Evolutionary conservation across 805 yeast species (phyloP), one percentile per base, ranked within the genome.

Genomic region (Lachancea sp.): DNA sequence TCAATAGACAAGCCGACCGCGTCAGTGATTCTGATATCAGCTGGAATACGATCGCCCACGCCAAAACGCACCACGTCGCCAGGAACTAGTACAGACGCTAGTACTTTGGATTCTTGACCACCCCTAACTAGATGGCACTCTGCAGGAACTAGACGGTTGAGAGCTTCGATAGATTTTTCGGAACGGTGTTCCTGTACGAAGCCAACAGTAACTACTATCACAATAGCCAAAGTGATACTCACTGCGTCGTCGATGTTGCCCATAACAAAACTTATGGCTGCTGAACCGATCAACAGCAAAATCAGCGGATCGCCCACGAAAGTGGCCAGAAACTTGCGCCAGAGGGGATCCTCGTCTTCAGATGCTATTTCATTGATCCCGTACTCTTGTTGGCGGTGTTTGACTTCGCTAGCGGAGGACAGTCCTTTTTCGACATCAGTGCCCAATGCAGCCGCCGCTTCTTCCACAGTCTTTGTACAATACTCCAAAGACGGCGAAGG

Each of bases 211-310:
- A 93, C 97, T 27, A 93, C 99, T 54, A 93, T 90, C 36, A 86
- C 56, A 41, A 93, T 87, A 3, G 99, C 99, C 51, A 90, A 71
- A 0, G 97, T 82, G 55, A 93, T 93, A 53, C 93, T 82, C n/a
- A 93, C 70, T 2, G 98, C 95, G 64, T 93, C 99, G 62, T 93
- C 97, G 27, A 80, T 79, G 66, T 93, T 93, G n/a, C 96, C 96
- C 95, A 93, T 87, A 56, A 86, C 65, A 54, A 91, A 85, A 50
- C 95, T 82, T 30, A 93, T 73, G 2, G 75, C 77, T 0, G 99
- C 97, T 0, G 97, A 88, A 0, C 93, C 97, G 34, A 90, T 85
- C 56, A 93, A 73, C 47, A 93, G 70, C 54, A 93, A 70, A 53
- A 93, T 91, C 67, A 93, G 73, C 19, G 96, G 97, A 66, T 93